Evolutionary conservation across 164 flowering plant species (phyloP).

Genomic region (Umbellularia californica): DNA sequence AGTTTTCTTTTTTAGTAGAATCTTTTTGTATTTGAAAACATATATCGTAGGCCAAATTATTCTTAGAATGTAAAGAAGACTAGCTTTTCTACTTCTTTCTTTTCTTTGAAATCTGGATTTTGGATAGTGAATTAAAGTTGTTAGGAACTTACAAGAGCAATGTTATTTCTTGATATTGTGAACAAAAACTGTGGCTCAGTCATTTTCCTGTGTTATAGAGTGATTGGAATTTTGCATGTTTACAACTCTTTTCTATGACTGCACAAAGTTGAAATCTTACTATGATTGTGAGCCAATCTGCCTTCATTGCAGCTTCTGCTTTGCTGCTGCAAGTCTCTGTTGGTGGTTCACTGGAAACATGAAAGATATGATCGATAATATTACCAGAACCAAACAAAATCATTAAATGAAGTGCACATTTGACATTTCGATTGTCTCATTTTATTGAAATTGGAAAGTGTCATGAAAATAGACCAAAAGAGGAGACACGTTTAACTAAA

Average conservation of each 20-base stretch:
- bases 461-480: neutral
- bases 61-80: neutral
- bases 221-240: neutral
- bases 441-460: neutral
- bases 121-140: too few relatives aligned
- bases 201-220: neutral
- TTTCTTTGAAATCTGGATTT: too few relatives aligned
- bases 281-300: slow-evolving; percentile 87
- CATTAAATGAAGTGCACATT: neutral
- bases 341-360: slow-evolving; percentile 71
- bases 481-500: neutral
- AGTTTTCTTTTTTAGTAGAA: neutral
- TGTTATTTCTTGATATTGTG: slow-evolving; percentile 1
- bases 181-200: neutral
- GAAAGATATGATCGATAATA: slow-evolving; percentile 6
- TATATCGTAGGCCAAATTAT: neutral
- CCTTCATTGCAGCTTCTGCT: slow-evolving; percentile 43
- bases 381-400: neutral
- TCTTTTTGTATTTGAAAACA: neutral
- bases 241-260: neutral
- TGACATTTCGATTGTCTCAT: too few relatives aligned
- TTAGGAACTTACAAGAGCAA: neutral
- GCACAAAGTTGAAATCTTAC: slow-evolving; percentile 35
- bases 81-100: neutral
- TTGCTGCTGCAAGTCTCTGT: slow-evolving; percentile 62